These are phyloP conservation scores for Gloeostereum incarnatum DNA, from an alignment of 768 basidiomycete species.

Conservation along the genomic window DNA sequence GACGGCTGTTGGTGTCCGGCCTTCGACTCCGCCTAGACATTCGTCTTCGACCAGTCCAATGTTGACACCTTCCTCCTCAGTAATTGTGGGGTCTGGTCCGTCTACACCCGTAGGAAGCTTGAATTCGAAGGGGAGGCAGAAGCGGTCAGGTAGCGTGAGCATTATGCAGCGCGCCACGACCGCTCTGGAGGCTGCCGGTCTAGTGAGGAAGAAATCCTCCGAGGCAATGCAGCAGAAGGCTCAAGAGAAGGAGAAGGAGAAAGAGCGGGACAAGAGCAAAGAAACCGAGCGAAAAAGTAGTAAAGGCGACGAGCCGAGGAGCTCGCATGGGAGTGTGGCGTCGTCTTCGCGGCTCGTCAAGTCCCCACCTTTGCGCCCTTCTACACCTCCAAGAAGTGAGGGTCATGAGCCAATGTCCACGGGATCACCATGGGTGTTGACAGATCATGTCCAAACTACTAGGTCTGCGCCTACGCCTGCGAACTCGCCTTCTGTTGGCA, in stretches of 20 bases:
- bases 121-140: slow-evolving; percentile 51
- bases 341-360: slow-evolving; percentile 63
- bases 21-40: slow-evolving; percentile 46
- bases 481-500: slow-evolving; percentile 44
- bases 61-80: slow-evolving; percentile 46
- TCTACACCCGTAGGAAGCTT: slow-evolving; percentile 58
- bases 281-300: slow-evolving; percentile 31
- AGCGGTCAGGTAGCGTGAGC: slow-evolving; percentile 81
- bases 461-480: slow-evolving; percentile 32
- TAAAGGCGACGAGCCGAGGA: slow-evolving; percentile 50
- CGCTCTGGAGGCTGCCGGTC: slow-evolving; percentile 75
- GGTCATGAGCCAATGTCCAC: slow-evolving; percentile 22
- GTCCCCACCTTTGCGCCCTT: slow-evolving; percentile 51
- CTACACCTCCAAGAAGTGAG: slow-evolving; percentile 43
- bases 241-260: slow-evolving; percentile 32
- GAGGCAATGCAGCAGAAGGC: slow-evolving; percentile 65
- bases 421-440: slow-evolving; percentile 71
- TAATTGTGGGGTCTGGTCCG: slow-evolving; percentile 49
- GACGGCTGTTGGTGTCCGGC: slow-evolving; percentile 25
- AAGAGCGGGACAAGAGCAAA: slow-evolving; percentile 31
- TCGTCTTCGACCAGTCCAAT: slow-evolving; percentile 31
- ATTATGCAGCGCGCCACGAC: slow-evolving; percentile 96
- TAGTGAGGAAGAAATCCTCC: slow-evolving; percentile 75
- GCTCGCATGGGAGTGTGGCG: slow-evolving; percentile 54
- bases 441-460: slow-evolving; percentile 29